Conservation (phyloP, 768 basidiomycete species). For the Paxillus involutus region DNA sequence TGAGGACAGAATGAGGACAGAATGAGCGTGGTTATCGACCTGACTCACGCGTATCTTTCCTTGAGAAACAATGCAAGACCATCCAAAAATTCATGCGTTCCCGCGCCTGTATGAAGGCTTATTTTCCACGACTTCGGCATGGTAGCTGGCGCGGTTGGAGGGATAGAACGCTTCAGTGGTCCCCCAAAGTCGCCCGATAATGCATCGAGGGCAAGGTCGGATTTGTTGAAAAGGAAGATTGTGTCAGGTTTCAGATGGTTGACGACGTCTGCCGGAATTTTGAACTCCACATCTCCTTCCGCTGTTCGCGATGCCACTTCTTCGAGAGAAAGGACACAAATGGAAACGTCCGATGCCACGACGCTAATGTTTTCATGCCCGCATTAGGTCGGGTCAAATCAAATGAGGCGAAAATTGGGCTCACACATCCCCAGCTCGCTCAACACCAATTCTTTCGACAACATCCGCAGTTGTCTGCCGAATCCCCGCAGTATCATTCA, state of each 20-base stretch:
- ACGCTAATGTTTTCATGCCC: slow-evolving; percentile 47
- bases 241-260: slow-evolving; percentile 56
- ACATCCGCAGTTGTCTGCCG: slow-evolving; percentile 60
- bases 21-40: neutral
- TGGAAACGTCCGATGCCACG: slow-evolving; percentile 60
- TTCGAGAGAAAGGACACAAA: slow-evolving; percentile 81
- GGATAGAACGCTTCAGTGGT: slow-evolving; percentile 20
- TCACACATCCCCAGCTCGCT: slow-evolving; percentile 68
- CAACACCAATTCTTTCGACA: slow-evolving; percentile 81
- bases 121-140: slow-evolving; percentile 47
- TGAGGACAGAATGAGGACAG: neutral
- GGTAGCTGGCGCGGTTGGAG: neutral
- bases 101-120: slow-evolving; percentile 61
- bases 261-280: slow-evolving; percentile 47
- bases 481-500: slow-evolving; percentile 87
- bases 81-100: slow-evolving; percentile 57
- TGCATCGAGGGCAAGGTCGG: slow-evolving; percentile 46
- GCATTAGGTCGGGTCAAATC: neutral
- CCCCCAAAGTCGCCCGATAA: slow-evolving; percentile 5
- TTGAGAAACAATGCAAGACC: slow-evolving; percentile 52
- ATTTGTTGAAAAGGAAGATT: slow-evolving; percentile 77
- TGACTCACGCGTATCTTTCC: slow-evolving; percentile 25
- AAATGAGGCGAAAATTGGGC: slow-evolving; percentile 24
- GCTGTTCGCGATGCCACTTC: slow-evolving; percentile 29
- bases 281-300: slow-evolving; percentile 13